A percentile compares a stretch with the other conserved stretches of the same genome.
These are phyloP conservation scores for Pleurotus ostreatus DNA, from an alignment of 768 basidiomycete species.

Conservation along the genomic window DNA sequence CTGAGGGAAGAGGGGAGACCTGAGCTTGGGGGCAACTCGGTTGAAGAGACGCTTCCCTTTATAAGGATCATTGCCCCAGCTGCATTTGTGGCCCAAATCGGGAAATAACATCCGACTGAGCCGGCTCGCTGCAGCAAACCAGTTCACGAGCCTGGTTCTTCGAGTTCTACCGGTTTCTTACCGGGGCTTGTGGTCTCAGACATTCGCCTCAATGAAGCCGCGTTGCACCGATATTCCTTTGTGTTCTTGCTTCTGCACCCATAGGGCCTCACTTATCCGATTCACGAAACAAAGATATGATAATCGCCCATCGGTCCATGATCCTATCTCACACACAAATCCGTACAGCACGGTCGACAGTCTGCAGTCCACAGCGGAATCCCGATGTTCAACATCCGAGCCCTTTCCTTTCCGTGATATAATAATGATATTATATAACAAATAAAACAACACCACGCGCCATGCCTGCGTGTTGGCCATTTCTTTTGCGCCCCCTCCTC, in stretches of 20 bases:
- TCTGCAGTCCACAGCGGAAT: background rate
- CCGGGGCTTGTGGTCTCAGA: constrained; percentile 6
- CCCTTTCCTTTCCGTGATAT: background rate
- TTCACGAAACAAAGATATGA: too few species aligned
- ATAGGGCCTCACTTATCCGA: too few species aligned
- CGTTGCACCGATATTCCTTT: constrained; percentile 7
- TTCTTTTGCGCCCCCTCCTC: background rate
- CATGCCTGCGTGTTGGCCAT: background rate
- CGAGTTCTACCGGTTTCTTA: constrained; percentile 4
- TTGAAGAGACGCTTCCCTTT: background rate
- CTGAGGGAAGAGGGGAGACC: background rate
- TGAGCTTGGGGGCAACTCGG: background rate
- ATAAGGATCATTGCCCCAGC: background rate
- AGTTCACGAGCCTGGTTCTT: background rate
- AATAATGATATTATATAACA: background rate
- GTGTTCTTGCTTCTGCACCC: background rate
- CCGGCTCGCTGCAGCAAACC: background rate
- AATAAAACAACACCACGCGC: background rate
- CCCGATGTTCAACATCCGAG: background rate
- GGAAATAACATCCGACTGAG: constrained; percentile 3
- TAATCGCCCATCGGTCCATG: too few species aligned
- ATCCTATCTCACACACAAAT: too few species aligned
- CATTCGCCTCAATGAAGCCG: constrained; percentile 9
- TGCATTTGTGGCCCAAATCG: background rate
- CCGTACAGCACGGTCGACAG: background rate